Conservation (phyloP, 345 rosid genomes). For the Raphanus raphanistrum region DNA sequence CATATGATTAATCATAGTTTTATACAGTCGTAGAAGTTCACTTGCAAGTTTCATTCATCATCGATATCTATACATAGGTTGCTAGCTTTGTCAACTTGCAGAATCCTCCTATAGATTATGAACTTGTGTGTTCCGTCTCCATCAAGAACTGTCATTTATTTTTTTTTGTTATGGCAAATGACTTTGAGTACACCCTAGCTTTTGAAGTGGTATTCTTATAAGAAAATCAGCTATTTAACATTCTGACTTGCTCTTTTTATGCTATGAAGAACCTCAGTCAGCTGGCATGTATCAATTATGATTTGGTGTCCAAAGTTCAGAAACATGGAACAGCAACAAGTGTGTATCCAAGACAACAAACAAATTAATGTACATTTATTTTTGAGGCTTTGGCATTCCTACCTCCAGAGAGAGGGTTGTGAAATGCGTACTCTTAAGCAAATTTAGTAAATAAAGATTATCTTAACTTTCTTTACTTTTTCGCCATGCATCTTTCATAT, state of each 20-base stretch:
- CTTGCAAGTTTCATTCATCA: background rate
- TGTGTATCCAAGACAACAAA: slow-evolving; percentile 39
- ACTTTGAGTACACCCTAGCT: background rate
- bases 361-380: background rate
- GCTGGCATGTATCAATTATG: slow-evolving; percentile 86
- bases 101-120: slow-evolving; percentile 4
- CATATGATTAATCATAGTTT: slow-evolving; percentile 7
- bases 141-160: slow-evolving; percentile 1
- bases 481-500: background rate
- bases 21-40: slow-evolving; percentile 7
- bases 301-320: slow-evolving; percentile 77
- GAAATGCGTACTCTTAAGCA: background rate
- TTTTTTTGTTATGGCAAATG: background rate
- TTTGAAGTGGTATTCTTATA: background rate
- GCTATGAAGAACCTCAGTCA: slow-evolving; percentile 68
- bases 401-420: slow-evolving; percentile 9
- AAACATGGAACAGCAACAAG: slow-evolving; percentile 55
- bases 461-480: background rate
- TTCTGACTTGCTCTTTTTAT: slow-evolving; percentile 26
- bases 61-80: background rate
- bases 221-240: background rate
- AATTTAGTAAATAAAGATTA: background rate
- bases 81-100: slow-evolving; percentile 5
- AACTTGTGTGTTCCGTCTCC: slow-evolving; percentile 4
- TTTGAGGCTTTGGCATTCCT: slow-evolving; percentile 19